Base-by-base conservation (phyloP, 371 early-diverging fungal genomes). In the Mucor indicus region DNA sequence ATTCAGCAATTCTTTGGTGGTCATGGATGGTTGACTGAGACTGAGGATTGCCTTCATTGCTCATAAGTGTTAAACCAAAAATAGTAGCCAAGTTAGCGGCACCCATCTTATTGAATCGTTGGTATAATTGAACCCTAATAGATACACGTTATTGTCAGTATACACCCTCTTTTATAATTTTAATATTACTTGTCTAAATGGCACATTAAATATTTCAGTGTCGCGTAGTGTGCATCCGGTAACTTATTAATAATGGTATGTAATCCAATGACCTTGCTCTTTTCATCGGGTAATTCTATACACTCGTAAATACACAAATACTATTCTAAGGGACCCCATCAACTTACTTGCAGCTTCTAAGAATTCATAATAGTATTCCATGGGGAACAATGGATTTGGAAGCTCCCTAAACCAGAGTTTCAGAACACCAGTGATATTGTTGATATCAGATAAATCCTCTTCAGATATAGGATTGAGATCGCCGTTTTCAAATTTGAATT, bases 321-420 rank as follows among this genome's bases (percentile, higher is more conserved):
- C 16, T 19, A 23, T 35, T 12, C 32, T 33, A 5, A n/a, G n/a
- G n/a, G n/a, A n/a, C 4, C 21, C 78, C 22, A 16, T n/a, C 10
- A n/a, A 43, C 72, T 56, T 66, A 73, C 86, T 74, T 1, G 86
- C 83, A 10, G 89, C 87, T 33, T 80, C 75, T 22, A 89, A 65
- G 41, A 95, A 81, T 16, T 78, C 65, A 10, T 78, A 69, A 58
- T 84, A 87, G 47, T 79, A 59, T n/a, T 55, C 51, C 15, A 72
- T 50, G 7, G 95, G 87, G 37, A 97, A 64, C 2, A 95, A 62
- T 3, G 93, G 87, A 44, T 92, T 90, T 12, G 96, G 94, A 13
- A 97, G 64, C 57, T 94, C 94, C 29, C 96, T 83, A 64, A 97
- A 88, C 77, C 86, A 97, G 32, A 91, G 72, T 57, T 97, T 95